Evolutionary conservation across 345 rosid genomes (phyloP).

Genomic region (Populus deltoides): DNA sequence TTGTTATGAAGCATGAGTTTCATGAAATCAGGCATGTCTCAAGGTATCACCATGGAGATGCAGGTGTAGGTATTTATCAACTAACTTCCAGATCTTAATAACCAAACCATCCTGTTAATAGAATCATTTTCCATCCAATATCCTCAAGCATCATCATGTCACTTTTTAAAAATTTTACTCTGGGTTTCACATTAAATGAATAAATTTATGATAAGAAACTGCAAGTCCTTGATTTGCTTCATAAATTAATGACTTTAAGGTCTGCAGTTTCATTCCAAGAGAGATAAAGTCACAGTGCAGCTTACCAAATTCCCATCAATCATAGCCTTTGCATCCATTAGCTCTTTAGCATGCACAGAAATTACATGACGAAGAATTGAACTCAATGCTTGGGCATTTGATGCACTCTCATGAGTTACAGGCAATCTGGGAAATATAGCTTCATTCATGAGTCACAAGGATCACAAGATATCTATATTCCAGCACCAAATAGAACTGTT

Average conservation of each 20-base stretch:
- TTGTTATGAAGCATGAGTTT: neutral
- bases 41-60: neutral
- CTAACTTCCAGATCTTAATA: neutral
- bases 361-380: constrained; percentile 64
- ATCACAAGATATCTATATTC: neutral
- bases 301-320: constrained; percentile 84
- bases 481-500: neutral
- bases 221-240: neutral
- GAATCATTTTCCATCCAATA: neutral
- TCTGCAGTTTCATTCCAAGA: constrained; percentile 2
- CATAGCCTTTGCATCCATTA: constrained; percentile 64
- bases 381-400: constrained; percentile 39
- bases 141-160: neutral
- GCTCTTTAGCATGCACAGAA: constrained; percentile 54
- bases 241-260: neutral
- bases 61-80: neutral
- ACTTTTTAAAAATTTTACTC: neutral
- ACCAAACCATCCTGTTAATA: neutral
- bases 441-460: constrained; percentile 7
- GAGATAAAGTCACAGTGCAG: neutral
- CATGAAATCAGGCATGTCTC: neutral
- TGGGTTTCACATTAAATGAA: neutral
- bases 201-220: neutral
- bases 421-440: constrained; percentile 49
- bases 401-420: constrained; percentile 37